Base-by-base conservation (phyloP, 1,284 basidiomycete genomes). In the Ceratobasidium sp. region DNA sequence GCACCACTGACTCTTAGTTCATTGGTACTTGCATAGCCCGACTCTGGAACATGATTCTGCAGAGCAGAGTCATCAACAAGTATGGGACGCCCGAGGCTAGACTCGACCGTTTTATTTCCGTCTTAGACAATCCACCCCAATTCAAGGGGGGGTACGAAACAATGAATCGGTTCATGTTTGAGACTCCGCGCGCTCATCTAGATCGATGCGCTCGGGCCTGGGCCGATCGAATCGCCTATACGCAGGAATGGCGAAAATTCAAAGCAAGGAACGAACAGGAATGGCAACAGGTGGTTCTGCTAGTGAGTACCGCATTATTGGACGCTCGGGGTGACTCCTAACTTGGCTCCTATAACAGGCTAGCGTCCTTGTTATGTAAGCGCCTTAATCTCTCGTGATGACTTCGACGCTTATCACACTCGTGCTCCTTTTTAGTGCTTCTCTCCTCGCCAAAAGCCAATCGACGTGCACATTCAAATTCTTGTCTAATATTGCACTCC, bases 151-250 rank as follows among this genome's bases (percentile, higher is more conserved):
- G 17, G 1, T 65, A 74, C 51, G 61, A 46, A 13, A 37, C 43
- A 8, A 3, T 65, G 2, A n/a, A 61, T 13, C 37, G 43, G 34
- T 32, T 74, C 5, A 64, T 64, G 59, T 32, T 74, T 9, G 32
- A 29, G 15, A 13, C 11, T 22, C 71, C 71, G 3, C 15, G 37
- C n/a, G 61, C 61, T 25, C 71, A 74, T 34, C 37, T 74, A n/a
- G 49, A 34, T 9, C 71, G 71, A 37, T 74, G 71, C 59, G 37
- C 71, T 29, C 61, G 71, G 22, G 71, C 71, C 8, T 74, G 71
- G 71, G 71, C 71, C 34, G 71, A 74, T 37, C 15, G 71, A 11
- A 74, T 74, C 15, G 71, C 61, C 6, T 74, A 74, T 34, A 54
- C 61, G 2, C 44, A 65, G 22, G 71, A 74, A 32, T 74, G 71